These are phyloP conservation scores for Diversispora epigaea DNA, from an alignment of 192 early-diverging fungal species.

Conservation along the genomic window DNA sequence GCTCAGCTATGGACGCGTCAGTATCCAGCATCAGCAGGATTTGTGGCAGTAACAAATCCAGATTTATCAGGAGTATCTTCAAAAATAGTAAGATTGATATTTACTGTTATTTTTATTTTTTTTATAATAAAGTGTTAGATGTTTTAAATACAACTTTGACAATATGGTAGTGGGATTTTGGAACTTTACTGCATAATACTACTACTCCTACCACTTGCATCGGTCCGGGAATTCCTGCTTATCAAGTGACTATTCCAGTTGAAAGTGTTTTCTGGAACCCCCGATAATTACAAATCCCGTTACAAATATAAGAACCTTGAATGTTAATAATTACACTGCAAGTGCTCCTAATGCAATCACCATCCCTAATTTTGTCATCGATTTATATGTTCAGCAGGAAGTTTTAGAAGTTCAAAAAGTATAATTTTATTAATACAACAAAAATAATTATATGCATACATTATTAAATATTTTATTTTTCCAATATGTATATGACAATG, in stretches of 20 bases:
- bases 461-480: no score
- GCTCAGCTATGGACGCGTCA: neutral
- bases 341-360: neutral
- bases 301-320: neutral
- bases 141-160: constrained; percentile 5
- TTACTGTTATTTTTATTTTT: constrained; percentile 4
- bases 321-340: neutral
- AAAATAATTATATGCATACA: no score
- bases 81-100: constrained; percentile 7
- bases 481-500: no score
- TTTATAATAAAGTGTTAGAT: constrained; percentile 28
- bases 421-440: no score
- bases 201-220: constrained; percentile 17
- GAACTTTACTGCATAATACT: neutral
- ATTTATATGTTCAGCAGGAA: no score
- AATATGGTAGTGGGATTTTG: constrained; percentile 18
- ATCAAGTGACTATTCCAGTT: constrained; percentile 18
- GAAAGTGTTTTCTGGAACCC: constrained; percentile 2
- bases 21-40: neutral
- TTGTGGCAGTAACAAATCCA: neutral
- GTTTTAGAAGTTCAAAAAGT: no score
- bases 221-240: neutral
- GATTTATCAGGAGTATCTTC: constrained; percentile 13
- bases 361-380: no score
- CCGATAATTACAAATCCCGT: neutral